Conservation (phyloP, 1,284 basidiomycete species). For the Boletellus deceptivus region DNA sequence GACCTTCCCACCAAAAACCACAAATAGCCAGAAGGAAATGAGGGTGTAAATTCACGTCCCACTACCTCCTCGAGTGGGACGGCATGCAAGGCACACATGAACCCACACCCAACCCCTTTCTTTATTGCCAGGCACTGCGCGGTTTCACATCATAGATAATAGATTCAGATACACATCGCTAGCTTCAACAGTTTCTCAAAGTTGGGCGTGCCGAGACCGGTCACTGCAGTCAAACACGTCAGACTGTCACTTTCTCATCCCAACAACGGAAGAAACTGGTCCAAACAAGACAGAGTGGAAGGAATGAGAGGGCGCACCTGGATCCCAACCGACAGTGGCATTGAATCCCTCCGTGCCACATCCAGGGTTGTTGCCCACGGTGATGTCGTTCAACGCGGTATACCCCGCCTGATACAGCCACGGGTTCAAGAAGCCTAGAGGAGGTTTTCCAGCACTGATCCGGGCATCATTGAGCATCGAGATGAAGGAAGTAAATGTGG, state of each 20-base stretch:
- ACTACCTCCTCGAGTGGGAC: too few species aligned
- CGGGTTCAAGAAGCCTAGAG: slow-evolving; percentile 63
- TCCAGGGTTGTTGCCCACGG: slow-evolving; percentile 50
- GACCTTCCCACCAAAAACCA: too few species aligned
- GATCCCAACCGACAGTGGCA: slow-evolving; percentile 40
- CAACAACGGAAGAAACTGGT: too few species aligned
- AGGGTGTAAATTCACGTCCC: too few species aligned
- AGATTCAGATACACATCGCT: slow-evolving; percentile 3
- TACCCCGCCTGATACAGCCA: slow-evolving; percentile 46
- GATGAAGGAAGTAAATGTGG: slow-evolving; percentile 37
- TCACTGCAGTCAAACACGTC: slow-evolving; percentile 31
- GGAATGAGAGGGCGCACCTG: too few species aligned
- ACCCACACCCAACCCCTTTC: neutral
- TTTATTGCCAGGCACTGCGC: neutral
- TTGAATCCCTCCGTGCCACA: slow-evolving; percentile 55
- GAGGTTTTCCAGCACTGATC: slow-evolving; percentile 38
- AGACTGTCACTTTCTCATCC: neutral
- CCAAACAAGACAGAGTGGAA: neutral
- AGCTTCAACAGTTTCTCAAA: slow-evolving; percentile 32
- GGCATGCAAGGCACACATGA: neutral
- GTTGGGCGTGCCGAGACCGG: slow-evolving; percentile 48
- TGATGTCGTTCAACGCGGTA: slow-evolving; percentile 49
- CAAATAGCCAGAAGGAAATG: too few species aligned
- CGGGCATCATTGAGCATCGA: slow-evolving; percentile 63
- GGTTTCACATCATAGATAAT: too few species aligned